Evolutionary conservation across 164 flowering plant genomes (phyloP).

Genomic region (Malania oleifera): DNA sequence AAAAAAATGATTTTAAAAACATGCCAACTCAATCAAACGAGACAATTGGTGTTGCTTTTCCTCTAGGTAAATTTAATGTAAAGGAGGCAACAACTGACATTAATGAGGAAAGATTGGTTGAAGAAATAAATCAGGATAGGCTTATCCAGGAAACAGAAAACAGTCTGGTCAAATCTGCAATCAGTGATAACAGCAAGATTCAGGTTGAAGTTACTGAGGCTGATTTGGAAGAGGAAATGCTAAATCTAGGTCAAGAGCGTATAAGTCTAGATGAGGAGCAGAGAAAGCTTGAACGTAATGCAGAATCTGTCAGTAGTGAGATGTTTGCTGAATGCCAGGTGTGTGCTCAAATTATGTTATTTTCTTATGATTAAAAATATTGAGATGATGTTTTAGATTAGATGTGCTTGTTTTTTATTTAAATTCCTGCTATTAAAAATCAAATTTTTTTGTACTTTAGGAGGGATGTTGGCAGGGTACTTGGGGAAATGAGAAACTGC

Average conservation of each 20-base stretch:
- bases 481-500: too few species aligned
- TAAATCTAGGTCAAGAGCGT: conserved; percentile 43
- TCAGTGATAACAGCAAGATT: conserved; percentile 17
- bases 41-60: conserved; percentile 8
- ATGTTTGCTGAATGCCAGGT: conserved; percentile 99
- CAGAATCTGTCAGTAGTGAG: conserved; percentile 87
- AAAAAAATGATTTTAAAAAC: conserved; percentile 14
- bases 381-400: background rate
- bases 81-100: conserved; percentile 10
- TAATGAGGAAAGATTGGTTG: conserved; percentile 14
- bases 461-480: too few species aligned
- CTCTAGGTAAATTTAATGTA: conserved; percentile 10
- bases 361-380: too few species aligned
- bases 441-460: too few species aligned
- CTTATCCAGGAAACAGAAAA: conserved; percentile 15
- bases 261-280: conserved; percentile 64
- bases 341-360: conserved; percentile 9
- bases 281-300: conserved; percentile 84
- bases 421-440: background rate
- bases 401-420: background rate
- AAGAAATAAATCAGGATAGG: conserved; percentile 15
- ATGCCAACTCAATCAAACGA: conserved; percentile 13
- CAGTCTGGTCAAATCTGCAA: conserved; percentile 8
- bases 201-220: conserved; percentile 30
- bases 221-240: conserved; percentile 63